Evolutionary conservation across 2,329 filamentous ascomycete genomes (phyloP).

Genomic region (Emergomyces pasteurianus): DNA sequence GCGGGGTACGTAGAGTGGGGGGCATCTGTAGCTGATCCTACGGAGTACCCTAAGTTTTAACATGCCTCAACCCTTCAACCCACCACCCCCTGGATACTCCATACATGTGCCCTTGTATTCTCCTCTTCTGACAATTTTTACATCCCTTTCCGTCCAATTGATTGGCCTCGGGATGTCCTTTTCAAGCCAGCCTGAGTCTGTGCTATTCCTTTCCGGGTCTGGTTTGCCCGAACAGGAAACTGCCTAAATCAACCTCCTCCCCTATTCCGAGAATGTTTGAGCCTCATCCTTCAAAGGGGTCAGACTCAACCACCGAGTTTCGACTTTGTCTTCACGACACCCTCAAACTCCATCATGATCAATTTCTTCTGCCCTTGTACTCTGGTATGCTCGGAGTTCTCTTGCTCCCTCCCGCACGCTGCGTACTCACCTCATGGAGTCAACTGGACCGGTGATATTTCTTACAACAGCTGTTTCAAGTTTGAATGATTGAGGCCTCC

Average conservation of each 20-base stretch:
- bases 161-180: background rate
- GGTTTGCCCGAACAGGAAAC: background rate
- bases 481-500: background rate
- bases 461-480: background rate
- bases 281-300: background rate
- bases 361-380: background rate
- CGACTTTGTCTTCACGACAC: background rate
- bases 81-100: too few species aligned
- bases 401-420: background rate
- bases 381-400: background rate
- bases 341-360: too few species aligned
- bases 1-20: too few species aligned
- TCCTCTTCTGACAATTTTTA: background rate
- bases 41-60: too few species aligned
- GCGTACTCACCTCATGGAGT: background rate
- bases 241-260: background rate
- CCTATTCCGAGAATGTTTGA: background rate
- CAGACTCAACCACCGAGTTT: background rate
- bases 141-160: background rate
- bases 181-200: background rate
- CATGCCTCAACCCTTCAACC: too few species aligned
- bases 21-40: too few species aligned
- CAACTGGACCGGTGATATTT: too few species aligned
- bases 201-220: background rate
- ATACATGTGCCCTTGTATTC: too few species aligned